Base-by-base conservation (phyloP, 352 stramenopile species). In the Pythium brachiatum region DNA sequence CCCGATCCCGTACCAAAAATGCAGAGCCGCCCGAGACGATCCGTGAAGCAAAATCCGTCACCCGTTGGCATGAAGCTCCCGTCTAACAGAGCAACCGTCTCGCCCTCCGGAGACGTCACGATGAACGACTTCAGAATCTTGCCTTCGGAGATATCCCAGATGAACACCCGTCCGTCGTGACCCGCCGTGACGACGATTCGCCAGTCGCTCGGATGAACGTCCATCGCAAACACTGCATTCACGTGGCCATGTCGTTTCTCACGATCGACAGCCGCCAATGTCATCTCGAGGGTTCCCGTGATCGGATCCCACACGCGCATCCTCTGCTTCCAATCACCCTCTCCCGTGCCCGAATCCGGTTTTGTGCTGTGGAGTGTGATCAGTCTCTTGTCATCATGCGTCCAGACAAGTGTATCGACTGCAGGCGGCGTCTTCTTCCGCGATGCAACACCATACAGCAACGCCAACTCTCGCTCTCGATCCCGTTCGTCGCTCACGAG, bases 91-190 rank as follows among this genome's bases (percentile, higher is more conserved):
- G 68, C 58, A 7, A 83, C 66, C 2, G 72, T 70, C 18, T 79
- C 72, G 21, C 62, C 75, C 50, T 80, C 70, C 4, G 64, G 68
- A 8, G 69, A 68, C 2, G 32, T 66, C 1, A 73, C 70, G 27
- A 72, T 46, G 31, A 75, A 81, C 7, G 52, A 68, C 23, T 73
- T 73, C 27, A 83, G 38, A 6, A 78, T 57, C 9, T 53, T 53
- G 16, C 74, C 76, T 29, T 64, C 47, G 7, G 70, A 61, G 21
- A 89, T 81, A 64, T 89, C 73, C 81, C 81, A 90, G 2, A 88
- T 27, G 34, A 73, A 75, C 12, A 90, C 66, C 20, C 75, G 66
- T n/a, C 77, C 75, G 60, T 90, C 81, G 50, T 89, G 70, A 15
- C 81, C 81, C 7, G 59, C 78, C 16, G 77, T 88, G 26, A 89